A percentile compares a stretch with the other conserved stretches of the same genome.
Conservation (phyloP, 768 basidiomycete species). For the Termitomyces eurrhizus region DNA sequence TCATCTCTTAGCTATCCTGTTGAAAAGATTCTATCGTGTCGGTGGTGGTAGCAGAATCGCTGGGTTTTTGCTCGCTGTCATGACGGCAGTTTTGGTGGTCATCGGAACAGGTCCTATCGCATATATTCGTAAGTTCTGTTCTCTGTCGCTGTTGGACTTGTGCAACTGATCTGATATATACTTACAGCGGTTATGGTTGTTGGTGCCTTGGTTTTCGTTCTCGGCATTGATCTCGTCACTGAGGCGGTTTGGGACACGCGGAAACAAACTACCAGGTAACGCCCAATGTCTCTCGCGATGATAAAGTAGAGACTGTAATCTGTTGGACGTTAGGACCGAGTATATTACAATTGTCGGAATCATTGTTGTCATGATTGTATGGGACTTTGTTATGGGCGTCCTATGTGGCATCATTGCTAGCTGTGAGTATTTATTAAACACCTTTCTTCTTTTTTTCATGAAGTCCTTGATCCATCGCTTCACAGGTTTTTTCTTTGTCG, state of each 20-base stretch:
- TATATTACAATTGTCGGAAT: conserved; percentile 84
- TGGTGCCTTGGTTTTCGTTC: conserved; percentile 86
- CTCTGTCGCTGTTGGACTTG: not conserved
- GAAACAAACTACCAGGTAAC: conserved; percentile 72
- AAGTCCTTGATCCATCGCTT: not conserved
- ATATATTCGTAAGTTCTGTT: conserved; percentile 69
- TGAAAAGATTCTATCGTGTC: conserved; percentile 72
- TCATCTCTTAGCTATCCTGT: not conserved
- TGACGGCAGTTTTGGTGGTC: conserved; percentile 67
- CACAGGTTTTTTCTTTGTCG: conserved; percentile 85
- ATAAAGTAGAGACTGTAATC: not conserved
- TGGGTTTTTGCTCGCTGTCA: conserved; percentile 82
- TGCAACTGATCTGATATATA: not conserved
- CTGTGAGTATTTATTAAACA: conserved; percentile 45
- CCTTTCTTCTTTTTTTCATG: not conserved
- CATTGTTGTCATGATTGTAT: conserved; percentile 88
- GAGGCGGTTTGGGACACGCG: conserved; percentile 97
- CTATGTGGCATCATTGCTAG: conserved; percentile 89
- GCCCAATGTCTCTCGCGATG: not conserved
- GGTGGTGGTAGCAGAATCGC: conserved; percentile 86
- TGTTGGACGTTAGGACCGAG: conserved; percentile 44
- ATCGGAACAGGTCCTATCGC: conserved; percentile 89
- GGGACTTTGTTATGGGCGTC: conserved; percentile 94
- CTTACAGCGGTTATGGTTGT: conserved; percentile 83
- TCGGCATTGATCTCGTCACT: conserved; percentile 91